Evolutionary conservation across 2,329 filamentous ascomycete species (phyloP), one percentile per base, ranked within the genome.

Genomic region (Colletotrichum costaricense): DNA sequence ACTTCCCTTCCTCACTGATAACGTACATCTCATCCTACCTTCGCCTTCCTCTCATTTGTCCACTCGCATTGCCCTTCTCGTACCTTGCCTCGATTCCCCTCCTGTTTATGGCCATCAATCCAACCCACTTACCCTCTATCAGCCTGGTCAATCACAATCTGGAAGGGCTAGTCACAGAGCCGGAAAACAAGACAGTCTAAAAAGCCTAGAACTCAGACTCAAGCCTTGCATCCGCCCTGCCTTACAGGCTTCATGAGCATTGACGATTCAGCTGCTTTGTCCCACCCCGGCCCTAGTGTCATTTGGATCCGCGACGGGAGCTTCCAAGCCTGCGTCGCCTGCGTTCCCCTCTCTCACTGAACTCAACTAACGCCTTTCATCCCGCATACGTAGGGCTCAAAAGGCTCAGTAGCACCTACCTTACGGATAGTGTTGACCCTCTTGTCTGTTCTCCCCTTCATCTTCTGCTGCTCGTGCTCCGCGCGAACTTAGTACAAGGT

Each of bases 241-340:
- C 55, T 72, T 33, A 57, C 56, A 64, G 58, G 33, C 63, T 38
- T 49, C 42, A 22, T 11, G 11, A 49, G 42, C 58, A 42, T 72
- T 28, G 59, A 64, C 70, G 66, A 72, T 33, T 64, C 54, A 59
- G 66, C 60, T 69, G 70, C 66, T 63, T 69, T 69, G 64, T 63
- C 65, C 63, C 59, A 58, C 59, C 33, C 64, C 14, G 66, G 58
- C 66, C 70, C 66, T 69, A 60, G 70, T 69, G 70, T 56, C 59
- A 69, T 72, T 72, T 69, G 66, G 66, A 72, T 72, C 59, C 70
- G 70, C 70, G 70, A 72, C 70, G 70, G 70, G 59, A 72, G 70
- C 70, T 67, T 63, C 65, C 69, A 72, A 33, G 69, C 65, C 66
- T 55, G 33, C 66, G 42, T 56, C 56, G 42, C 49, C 55, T 35